phyloP scores from a whole-genome alignment of 768 basidiomycete genomes.

The Rhodosporidiobolus sp. region DNA sequence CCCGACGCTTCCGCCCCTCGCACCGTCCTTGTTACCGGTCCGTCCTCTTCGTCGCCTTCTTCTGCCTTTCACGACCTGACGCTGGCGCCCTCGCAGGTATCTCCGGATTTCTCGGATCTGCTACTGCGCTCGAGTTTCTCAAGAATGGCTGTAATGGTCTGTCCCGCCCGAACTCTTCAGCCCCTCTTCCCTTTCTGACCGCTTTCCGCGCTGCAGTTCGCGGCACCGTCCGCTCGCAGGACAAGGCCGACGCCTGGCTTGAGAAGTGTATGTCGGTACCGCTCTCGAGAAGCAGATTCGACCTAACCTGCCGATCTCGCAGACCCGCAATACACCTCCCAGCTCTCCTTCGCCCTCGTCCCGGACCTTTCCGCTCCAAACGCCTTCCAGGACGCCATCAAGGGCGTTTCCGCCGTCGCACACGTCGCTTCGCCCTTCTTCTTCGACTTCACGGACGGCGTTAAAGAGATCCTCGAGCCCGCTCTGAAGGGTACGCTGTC shows the following conservation, averaged over 20 bases:
- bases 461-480: conserved; percentile 10
- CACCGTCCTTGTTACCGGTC: background rate
- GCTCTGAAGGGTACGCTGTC: conserved; percentile 14
- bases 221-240: conserved; percentile 14
- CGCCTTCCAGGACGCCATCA: conserved; percentile 21
- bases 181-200: background rate
- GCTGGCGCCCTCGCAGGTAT: background rate
- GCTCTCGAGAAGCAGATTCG: background rate
- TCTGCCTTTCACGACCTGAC: too few species aligned
- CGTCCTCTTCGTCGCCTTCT: background rate
- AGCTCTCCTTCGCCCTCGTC: conserved; percentile 15
- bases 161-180: too few species aligned
- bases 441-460: conserved; percentile 4
- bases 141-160: background rate
- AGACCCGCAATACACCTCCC: conserved; percentile 9
- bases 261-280: conserved; percentile 1
- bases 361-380: background rate
- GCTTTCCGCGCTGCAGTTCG: background rate
- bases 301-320: background rate
- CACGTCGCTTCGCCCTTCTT: conserved; percentile 12
- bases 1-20: background rate
- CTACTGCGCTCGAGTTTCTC: conserved; percentile 11
- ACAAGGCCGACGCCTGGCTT: conserved; percentile 21
- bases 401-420: conserved; percentile 23
- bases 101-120: conserved; percentile 7